phyloP scores from a whole-genome alignment of 768 basidiomycete species.

The Termitomyces sp. region DNA sequence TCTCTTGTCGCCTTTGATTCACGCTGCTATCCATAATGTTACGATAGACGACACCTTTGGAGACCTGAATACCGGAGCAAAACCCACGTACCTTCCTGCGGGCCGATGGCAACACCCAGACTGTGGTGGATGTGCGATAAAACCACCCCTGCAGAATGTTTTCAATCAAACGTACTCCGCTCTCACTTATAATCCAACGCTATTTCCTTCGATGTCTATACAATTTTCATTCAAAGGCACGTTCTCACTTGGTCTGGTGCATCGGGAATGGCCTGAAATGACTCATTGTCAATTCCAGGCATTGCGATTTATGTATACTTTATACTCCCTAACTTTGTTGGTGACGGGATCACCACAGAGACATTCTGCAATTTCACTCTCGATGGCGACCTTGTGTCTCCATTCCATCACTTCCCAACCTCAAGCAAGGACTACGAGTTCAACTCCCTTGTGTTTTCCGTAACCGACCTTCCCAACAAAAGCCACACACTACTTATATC shows the following conservation, averaged over 20 bases:
- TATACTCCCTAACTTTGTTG: conserved; percentile 27
- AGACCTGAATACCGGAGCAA: conserved; percentile 13
- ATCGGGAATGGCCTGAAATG: too few relatives aligned
- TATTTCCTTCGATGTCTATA: conserved; percentile 9
- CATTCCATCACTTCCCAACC: conserved; percentile 24
- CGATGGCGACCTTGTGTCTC: conserved; percentile 17
- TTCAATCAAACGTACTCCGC: conserved; percentile 17
- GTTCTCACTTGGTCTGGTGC: not conserved
- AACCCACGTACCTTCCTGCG: conserved; percentile 15
- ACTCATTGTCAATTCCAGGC: conserved; percentile 16
- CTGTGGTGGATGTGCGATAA: conserved; percentile 13
- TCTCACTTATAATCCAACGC: conserved; percentile 12
- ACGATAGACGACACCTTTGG: conserved; percentile 22
- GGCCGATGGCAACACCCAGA: conserved; percentile 14
- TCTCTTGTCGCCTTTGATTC: not conserved
- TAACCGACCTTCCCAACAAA: conserved; percentile 17
- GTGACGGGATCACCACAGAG: conserved; percentile 16
- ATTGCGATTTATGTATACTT: conserved; percentile 34
- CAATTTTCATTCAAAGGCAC: conserved; percentile 15
- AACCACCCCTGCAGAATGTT: conserved; percentile 7
- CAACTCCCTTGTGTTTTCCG: conserved; percentile 25
- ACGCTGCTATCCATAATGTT: conserved; percentile 6
- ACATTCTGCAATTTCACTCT: conserved; percentile 27
- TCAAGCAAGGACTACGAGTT: conserved; percentile 20
- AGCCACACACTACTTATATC: conserved; percentile 27